phyloP scores from a whole-genome alignment of 805 yeast species.

The Zygotorulaspora chibaensis region DNA sequence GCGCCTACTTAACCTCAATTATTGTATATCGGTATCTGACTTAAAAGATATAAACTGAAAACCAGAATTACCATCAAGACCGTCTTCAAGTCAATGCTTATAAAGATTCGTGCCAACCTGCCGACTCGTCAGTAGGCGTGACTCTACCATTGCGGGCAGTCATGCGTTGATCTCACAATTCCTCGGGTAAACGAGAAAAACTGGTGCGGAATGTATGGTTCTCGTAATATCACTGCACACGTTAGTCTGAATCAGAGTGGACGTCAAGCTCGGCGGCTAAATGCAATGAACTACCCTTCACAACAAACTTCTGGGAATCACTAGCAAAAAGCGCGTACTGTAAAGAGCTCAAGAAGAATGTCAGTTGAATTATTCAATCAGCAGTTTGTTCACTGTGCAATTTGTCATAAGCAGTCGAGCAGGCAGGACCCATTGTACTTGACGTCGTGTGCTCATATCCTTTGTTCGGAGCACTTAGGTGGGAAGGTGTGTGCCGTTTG shows the following conservation, averaged over 20 bases:
- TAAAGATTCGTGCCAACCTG: too few relatives aligned
- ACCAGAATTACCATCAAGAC: too few relatives aligned
- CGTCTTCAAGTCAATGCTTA: too few relatives aligned
- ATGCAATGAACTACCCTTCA: background rate
- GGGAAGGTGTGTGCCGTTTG: constrained; percentile 21
- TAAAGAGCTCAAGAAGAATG: constrained; percentile 8
- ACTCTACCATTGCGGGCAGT: too few relatives aligned
- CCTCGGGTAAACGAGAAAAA: too few relatives aligned
- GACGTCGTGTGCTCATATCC: constrained; percentile 39
- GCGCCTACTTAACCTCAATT: background rate
- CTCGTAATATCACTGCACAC: background rate
- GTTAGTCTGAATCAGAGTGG: too few relatives aligned
- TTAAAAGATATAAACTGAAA: too few relatives aligned
- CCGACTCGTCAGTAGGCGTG: too few relatives aligned
- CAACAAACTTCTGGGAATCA: background rate
- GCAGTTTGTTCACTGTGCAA: constrained; percentile 33
- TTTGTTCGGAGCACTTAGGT: constrained; percentile 33
- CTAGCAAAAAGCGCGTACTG: constrained; percentile 4
- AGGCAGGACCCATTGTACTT: constrained; percentile 26
- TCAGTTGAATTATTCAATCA: constrained; percentile 24
- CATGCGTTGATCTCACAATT: too few relatives aligned
- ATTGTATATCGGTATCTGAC: background rate
- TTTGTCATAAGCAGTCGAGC: constrained; percentile 30
- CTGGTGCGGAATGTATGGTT: background rate
- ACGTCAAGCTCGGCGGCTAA: constrained; percentile 12